Percentiles rank a stretch among this genome's conserved stretches.
Conservation (phyloP, 108 stramenopile species). For the Seminavis robusta region DNA sequence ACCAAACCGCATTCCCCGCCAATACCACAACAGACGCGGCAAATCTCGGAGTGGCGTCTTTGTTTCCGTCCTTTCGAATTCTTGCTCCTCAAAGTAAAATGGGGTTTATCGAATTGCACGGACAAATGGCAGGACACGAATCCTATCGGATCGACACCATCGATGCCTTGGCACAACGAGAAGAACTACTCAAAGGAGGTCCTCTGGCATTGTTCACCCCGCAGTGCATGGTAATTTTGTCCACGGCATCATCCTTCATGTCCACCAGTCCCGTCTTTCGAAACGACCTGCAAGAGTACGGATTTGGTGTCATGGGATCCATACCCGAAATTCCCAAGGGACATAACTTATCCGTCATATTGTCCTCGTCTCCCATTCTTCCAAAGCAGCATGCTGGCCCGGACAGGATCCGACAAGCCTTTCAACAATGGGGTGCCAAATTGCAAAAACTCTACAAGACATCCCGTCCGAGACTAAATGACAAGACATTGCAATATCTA, state of each 20-base stretch:
- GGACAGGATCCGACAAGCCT: slow-evolving; percentile 12
- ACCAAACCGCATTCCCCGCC: slow-evolving; percentile 2
- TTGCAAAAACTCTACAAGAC: slow-evolving; percentile 7
- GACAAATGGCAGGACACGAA: slow-evolving; percentile 4
- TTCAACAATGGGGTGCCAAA: slow-evolving; percentile 5
- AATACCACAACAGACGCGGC: neutral
- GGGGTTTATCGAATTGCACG: slow-evolving; percentile 7
- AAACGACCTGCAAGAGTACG: neutral
- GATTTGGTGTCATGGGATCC: slow-evolving; percentile 16
- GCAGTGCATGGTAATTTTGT: slow-evolving; percentile 6
- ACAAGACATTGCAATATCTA: slow-evolving; percentile 11
- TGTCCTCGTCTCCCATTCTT: slow-evolving; percentile 8
- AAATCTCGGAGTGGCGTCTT: neutral
- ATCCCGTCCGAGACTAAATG: slow-evolving; percentile 3
- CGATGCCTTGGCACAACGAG: neutral
- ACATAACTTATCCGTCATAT: neutral
- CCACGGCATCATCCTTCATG: slow-evolving; percentile 5
- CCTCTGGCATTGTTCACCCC: slow-evolving; percentile 8
- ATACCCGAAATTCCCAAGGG: slow-evolving; percentile 5
- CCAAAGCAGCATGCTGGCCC: neutral
- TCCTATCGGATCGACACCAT: neutral
- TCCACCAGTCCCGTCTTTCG: slow-evolving; percentile 2
- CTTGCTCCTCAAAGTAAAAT: too few species aligned
- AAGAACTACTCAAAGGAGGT: slow-evolving; percentile 3
- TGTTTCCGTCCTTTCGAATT: slow-evolving; percentile 19